Evolutionary conservation across 495 filamentous ascomycete species (phyloP).

Genomic region (Cercophora scortea): DNA sequence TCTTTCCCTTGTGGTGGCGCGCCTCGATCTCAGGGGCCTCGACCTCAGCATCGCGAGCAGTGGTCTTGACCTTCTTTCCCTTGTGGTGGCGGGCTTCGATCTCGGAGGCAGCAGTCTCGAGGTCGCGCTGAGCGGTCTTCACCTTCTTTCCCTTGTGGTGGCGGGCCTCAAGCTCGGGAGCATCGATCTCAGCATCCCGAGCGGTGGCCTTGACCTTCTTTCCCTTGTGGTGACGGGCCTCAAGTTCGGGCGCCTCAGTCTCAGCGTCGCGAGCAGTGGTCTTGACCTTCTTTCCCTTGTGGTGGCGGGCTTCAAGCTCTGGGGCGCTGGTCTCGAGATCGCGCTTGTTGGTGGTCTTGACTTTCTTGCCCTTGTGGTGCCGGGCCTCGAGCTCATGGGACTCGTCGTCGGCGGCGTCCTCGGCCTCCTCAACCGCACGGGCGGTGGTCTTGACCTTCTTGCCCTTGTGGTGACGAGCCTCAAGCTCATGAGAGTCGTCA

Average conservation of each 20-base stretch:
- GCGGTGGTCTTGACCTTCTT: slow-evolving; percentile 4
- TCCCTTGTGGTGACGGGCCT: slow-evolving; percentile 11
- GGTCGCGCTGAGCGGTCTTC: slow-evolving; percentile 3
- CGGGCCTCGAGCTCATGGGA: slow-evolving; percentile 6
- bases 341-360: slow-evolving; percentile 1
- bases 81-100: slow-evolving; percentile 15
- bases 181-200: background rate
- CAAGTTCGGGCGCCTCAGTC: slow-evolving; percentile 4
- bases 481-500: slow-evolving; percentile 4
- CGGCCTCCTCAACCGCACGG: slow-evolving; percentile 3
- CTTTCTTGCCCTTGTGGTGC: slow-evolving; percentile 5
- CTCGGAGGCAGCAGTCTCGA: background rate
- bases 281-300: slow-evolving; percentile 12
- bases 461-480: slow-evolving; percentile 11
- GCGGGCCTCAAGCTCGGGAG: slow-evolving; percentile 1
- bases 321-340: background rate
- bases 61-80: slow-evolving; percentile 9
- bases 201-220: slow-evolving; percentile 1
- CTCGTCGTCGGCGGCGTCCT: slow-evolving; percentile 6
- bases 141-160: slow-evolving; percentile 14
- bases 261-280: slow-evolving; percentile 6
- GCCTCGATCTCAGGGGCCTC: slow-evolving; percentile 4
- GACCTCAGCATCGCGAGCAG: background rate
- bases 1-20: slow-evolving; percentile 19
- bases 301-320: slow-evolving; percentile 6